Evolutionary conservation across 2,329 filamentous ascomycete species (phyloP).

Genomic region (Aspergillus sergii): DNA sequence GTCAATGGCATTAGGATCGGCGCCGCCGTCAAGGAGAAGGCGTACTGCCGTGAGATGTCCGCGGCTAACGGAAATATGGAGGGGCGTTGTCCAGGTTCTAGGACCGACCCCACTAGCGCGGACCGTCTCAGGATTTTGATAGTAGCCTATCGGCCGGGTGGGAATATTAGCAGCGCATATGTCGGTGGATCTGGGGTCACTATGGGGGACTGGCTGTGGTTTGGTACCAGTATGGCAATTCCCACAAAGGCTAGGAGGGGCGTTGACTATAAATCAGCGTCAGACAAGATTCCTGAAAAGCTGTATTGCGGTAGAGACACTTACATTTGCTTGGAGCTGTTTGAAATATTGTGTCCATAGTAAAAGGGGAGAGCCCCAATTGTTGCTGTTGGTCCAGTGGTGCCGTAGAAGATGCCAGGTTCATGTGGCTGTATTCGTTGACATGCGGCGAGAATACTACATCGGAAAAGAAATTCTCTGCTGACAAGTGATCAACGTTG

Average conservation of each 20-base stretch:
- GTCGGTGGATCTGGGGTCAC: neutral
- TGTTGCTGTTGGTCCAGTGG: neutral
- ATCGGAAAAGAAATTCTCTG: neutral
- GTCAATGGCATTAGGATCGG: slow-evolving; percentile 5
- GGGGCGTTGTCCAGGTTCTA: slow-evolving; percentile 4
- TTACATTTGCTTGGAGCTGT: neutral
- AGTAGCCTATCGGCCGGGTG: neutral
- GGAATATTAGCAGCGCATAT: neutral
- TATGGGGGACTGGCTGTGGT: neutral
- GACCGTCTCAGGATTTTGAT: neutral
- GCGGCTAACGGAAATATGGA: slow-evolving; percentile 5
- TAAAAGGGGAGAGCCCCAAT: neutral
- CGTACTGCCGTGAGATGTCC: slow-evolving; percentile 4
- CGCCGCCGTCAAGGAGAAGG: slow-evolving; percentile 3
- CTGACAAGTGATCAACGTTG: neutral
- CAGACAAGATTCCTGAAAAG: neutral
- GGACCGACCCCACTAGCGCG: neutral
- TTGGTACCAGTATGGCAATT: neutral
- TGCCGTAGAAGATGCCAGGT: neutral
- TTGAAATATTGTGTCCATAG: neutral
- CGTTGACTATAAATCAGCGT: neutral
- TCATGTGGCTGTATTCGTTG: neutral
- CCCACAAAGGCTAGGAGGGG: neutral
- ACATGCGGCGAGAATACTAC: neutral
- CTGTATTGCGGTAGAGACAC: neutral